These are phyloP conservation scores for Penicillium fuscoglaucum DNA, from an alignment of 2,329 filamentous ascomycete species.

Conservation along the genomic window DNA sequence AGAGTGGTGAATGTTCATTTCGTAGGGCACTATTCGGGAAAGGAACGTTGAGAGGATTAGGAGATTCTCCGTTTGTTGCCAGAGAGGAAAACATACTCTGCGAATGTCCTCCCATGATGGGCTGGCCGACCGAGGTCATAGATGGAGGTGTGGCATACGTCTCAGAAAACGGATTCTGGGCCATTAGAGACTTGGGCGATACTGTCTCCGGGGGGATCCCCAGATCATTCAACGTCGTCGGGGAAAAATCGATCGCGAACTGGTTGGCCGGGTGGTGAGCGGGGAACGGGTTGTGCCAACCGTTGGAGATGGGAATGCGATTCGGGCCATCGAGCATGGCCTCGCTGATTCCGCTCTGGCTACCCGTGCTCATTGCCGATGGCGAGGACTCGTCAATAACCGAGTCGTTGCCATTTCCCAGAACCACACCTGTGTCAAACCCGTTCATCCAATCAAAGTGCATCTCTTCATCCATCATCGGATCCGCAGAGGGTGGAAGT, in stretches of 20 bases:
- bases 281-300: conserved; percentile 70
- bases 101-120: conserved; percentile 65
- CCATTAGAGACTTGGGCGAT: conserved; percentile 72
- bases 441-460: conserved; percentile 81
- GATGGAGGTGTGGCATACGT: conserved; percentile 76
- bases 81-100: conserved; percentile 53
- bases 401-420: conserved; percentile 69
- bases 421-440: conserved; percentile 74
- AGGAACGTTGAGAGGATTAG: conserved; percentile 49
- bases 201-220: conserved; percentile 70
- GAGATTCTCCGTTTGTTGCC: conserved; percentile 46
- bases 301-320: conserved; percentile 57
- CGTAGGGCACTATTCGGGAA: conserved; percentile 62
- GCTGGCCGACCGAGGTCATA: conserved; percentile 71
- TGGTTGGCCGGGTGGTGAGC: conserved; percentile 66
- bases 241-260: conserved; percentile 73
- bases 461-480: conserved; percentile 68
- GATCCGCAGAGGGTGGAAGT: conserved; percentile 56
- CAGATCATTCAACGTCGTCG: conserved; percentile 72
- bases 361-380: conserved; percentile 91
- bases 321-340: conserved; percentile 79
- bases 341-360: conserved; percentile 76
- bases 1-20: conserved; percentile 61
- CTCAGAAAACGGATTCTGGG: conserved; percentile 68
- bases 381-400: conserved; percentile 92